Percentiles rank a stretch among this genome's conserved stretches.
These are phyloP conservation scores for Neospora caninum DNA, from an alignment of 169 alveolate species.

Conservation along the genomic window DNA sequence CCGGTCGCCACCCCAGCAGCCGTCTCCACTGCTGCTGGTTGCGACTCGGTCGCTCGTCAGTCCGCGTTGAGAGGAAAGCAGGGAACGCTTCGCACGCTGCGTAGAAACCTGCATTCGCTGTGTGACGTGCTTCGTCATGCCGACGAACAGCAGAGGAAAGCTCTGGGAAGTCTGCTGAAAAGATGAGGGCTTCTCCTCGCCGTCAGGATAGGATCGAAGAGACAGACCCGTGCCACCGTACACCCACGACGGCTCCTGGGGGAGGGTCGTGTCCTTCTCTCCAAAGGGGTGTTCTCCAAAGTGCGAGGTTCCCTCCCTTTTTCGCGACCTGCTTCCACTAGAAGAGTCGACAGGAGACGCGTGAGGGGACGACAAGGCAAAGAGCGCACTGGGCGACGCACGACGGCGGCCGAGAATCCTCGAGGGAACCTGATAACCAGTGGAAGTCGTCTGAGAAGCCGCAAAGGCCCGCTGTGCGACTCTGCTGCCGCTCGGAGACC, in stretches of 20 bases:
- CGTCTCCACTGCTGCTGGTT: too few relatives aligned
- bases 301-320: neutral
- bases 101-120: neutral
- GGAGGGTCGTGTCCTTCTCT: neutral
- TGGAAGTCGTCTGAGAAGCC: too few relatives aligned
- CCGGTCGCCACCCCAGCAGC: too few relatives aligned
- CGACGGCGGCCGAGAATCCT: neutral
- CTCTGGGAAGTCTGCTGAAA: neutral
- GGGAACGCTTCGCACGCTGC: neutral
- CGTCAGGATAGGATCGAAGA: neutral
- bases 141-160: neutral
- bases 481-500: too few relatives aligned
- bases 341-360: neutral
- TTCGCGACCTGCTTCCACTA: neutral
- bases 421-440: neutral
- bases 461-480: too few relatives aligned
- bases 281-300: neutral
- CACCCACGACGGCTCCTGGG: neutral
- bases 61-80: too few relatives aligned
- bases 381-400: neutral
- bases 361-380: neutral
- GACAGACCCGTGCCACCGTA: neutral
- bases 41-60: too few relatives aligned
- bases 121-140: conserved; percentile 18
- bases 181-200: neutral